Evolutionary conservation across 306 rosid genomes (phyloP), one percentile per base, ranked within the genome.

Genomic region (Vigna angularis): DNA sequence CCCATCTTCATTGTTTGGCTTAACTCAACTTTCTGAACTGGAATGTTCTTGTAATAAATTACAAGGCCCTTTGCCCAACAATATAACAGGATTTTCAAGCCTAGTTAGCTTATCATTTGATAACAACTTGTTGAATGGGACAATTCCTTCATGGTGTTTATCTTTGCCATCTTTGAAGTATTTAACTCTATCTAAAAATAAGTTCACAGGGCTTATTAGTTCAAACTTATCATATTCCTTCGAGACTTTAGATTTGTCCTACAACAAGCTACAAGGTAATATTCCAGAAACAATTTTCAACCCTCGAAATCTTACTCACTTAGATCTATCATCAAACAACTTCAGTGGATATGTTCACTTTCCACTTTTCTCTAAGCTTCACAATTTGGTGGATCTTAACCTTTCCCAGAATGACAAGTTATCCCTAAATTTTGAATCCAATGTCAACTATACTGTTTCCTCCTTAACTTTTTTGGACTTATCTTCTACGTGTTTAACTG

Each of bases 141-240:
- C 17, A 70, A 38, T 78, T 22, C 86, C 83, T 2, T 42, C 47
- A 8, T 42, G 12, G 47, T 42, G 47, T 42, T 42, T 42, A 2
- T 42, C 47, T 42, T 42, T 8, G 47, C 47, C 47, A 9, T 42
- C 47, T 8, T 42, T 42, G 47, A 0, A 0, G 47, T 2, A 8
- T 42, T 8, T 42, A 42, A 1, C 2, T 42, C 2, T 42, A 2
- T 42, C 47, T 1, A 9, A 9, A 8, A 42, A 42, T 42, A 10
- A 42, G 13, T 42, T 42, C 47, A 42, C 47, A 1, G 47, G 47
- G 3, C 47, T 1, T 42, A 9, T 42, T 1, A 3, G 8, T 44
- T 14, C 14, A 44, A 44, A 9, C 48, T 44, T 4, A 3, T 9
- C 48, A 44, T 9, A 44, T 3, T 44, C 48, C 14, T 44, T 44